Conservation (phyloP, 345 rosid species). For the Microthlaspi erraticum region DNA sequence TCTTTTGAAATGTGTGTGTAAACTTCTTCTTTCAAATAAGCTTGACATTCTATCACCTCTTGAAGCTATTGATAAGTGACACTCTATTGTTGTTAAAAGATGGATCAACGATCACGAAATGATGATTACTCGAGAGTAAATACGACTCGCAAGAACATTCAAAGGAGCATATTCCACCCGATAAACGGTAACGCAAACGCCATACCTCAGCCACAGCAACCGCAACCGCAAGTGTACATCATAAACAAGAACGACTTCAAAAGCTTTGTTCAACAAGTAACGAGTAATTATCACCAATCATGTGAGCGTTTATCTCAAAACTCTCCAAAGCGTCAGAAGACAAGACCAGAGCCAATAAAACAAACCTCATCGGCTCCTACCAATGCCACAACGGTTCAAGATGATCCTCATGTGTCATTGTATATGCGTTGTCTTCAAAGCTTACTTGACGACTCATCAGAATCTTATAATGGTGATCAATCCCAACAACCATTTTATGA, state of each 20-base stretch:
- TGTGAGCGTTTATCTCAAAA: slow-evolving; percentile 67
- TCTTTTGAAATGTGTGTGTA: not conserved
- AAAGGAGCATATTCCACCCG: slow-evolving; percentile 63
- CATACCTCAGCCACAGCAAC: slow-evolving; percentile 65
- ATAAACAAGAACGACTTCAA: slow-evolving; percentile 85
- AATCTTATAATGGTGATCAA: slow-evolving; percentile 58
- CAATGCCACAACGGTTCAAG: slow-evolving; percentile 39
- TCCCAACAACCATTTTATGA: slow-evolving; percentile 43
- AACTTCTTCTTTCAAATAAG: not conserved
- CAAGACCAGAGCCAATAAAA: slow-evolving; percentile 37
- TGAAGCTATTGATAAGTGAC: slow-evolving; percentile 7
- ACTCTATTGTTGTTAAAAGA: slow-evolving; percentile 11
- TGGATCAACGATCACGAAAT: slow-evolving; percentile 30
- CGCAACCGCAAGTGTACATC: slow-evolving; percentile 65
- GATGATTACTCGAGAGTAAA: slow-evolving; percentile 32
- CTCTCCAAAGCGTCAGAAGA: slow-evolving; percentile 50
- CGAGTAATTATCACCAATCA: slow-evolving; percentile 57
- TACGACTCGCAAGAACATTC: slow-evolving; percentile 11
- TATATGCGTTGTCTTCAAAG: slow-evolving; percentile 71
- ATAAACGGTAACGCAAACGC: slow-evolving; percentile 50
- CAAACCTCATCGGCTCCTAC: slow-evolving; percentile 48
- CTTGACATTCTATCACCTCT: slow-evolving; percentile 9
- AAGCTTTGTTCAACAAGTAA: slow-evolving; percentile 76
- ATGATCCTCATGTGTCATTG: slow-evolving; percentile 62
- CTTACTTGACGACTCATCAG: slow-evolving; percentile 51